phyloP scores from a whole-genome alignment of 2,329 filamentous ascomycete species.

The Aspergillus japonicus region DNA sequence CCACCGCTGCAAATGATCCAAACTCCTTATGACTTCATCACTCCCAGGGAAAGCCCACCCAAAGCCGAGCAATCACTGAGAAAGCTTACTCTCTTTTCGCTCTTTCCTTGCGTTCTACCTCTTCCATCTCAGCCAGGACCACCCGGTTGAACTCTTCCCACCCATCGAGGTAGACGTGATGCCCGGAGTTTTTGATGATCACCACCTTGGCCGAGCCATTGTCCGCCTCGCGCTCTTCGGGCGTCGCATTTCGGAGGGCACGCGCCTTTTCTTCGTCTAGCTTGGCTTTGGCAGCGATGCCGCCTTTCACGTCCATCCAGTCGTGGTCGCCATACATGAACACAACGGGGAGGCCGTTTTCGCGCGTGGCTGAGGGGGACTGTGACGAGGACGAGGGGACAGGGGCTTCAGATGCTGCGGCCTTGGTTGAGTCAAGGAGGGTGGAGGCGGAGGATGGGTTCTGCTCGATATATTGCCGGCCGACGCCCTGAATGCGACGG shows the following conservation, averaged over 20 bases:
- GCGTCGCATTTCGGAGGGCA: conserved; percentile 59
- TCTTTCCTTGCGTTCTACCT: conserved; percentile 46
- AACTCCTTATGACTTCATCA: too few species aligned
- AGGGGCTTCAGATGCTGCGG: conserved; percentile 32
- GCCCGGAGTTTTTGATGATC: conserved; percentile 69
- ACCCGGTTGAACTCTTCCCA: conserved; percentile 68
- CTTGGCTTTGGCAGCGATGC: conserved; percentile 74
- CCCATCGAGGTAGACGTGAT: conserved; percentile 71
- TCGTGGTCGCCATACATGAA: conserved; percentile 97
- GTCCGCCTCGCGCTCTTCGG: conserved; percentile 67
- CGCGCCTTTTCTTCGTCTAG: conserved; percentile 66
- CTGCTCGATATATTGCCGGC: conserved; percentile 61
- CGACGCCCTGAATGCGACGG: conserved; percentile 79
- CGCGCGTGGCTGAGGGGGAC: conserved; percentile 36
- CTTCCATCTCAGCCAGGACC: conserved; percentile 65
- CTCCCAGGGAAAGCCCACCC: too few species aligned
- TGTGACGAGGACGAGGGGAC: conserved; percentile 22
- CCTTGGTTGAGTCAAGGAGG: conserved; percentile 11
- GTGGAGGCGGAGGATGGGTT: conserved; percentile 17
- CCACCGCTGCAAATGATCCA: not conserved
- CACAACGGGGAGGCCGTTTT: conserved; percentile 75
- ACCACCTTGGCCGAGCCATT: conserved; percentile 80
- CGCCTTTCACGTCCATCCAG: conserved; percentile 96
- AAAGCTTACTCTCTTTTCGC: conserved; percentile 7
- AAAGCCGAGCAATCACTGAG: not conserved